These are phyloP conservation scores for Cordyceps fumosorosea DNA, from an alignment of 2,329 filamentous ascomycete genomes.

Conservation along the genomic window DNA sequence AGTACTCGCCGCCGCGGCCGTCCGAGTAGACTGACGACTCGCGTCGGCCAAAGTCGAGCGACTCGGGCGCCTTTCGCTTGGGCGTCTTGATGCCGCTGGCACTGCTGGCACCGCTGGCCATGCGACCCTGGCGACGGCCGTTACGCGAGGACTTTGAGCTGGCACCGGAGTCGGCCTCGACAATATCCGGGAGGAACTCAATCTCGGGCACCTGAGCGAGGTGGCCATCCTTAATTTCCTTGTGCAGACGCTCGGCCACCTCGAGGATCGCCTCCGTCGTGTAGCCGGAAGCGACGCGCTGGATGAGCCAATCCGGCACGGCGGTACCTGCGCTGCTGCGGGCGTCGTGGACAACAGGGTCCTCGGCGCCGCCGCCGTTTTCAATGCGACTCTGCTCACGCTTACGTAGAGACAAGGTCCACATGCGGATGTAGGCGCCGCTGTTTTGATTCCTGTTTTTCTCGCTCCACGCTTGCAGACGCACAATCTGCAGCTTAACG, in stretches of 20 bases:
- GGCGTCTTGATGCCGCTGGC: slow-evolving; percentile 15
- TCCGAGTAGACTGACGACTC: not conserved
- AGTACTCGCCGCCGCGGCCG: not conserved
- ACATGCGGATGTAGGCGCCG: slow-evolving; percentile 35
- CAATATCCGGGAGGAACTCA: slow-evolving; percentile 51
- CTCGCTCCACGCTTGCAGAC: slow-evolving; percentile 58
- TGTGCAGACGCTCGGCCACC: slow-evolving; percentile 40
- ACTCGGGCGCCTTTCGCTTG: slow-evolving; percentile 21
- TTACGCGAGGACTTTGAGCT: not conserved
- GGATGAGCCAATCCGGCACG: slow-evolving; percentile 44
- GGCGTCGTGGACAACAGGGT: slow-evolving; percentile 17
- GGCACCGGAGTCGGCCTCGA: slow-evolving; percentile 26
- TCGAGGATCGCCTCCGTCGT: slow-evolving; percentile 39
- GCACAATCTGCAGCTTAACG: slow-evolving; percentile 54
- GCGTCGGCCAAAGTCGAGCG: slow-evolving; percentile 3
- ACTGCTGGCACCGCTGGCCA: slow-evolving; percentile 4
- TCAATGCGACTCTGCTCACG: slow-evolving; percentile 54
- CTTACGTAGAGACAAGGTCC: slow-evolving; percentile 58
- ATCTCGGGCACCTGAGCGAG: slow-evolving; percentile 49
- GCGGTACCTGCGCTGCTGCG: slow-evolving; percentile 29
- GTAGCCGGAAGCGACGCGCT: slow-evolving; percentile 40
- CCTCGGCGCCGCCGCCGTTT: slow-evolving; percentile 28
- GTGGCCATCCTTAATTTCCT: slow-evolving; percentile 35
- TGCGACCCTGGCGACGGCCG: slow-evolving; percentile 17
- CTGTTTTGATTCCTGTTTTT: slow-evolving; percentile 32